These are phyloP conservation scores for Hymenoscyphus repandus DNA, from an alignment of 2,329 filamentous ascomycete genomes.

Conservation along the genomic window DNA sequence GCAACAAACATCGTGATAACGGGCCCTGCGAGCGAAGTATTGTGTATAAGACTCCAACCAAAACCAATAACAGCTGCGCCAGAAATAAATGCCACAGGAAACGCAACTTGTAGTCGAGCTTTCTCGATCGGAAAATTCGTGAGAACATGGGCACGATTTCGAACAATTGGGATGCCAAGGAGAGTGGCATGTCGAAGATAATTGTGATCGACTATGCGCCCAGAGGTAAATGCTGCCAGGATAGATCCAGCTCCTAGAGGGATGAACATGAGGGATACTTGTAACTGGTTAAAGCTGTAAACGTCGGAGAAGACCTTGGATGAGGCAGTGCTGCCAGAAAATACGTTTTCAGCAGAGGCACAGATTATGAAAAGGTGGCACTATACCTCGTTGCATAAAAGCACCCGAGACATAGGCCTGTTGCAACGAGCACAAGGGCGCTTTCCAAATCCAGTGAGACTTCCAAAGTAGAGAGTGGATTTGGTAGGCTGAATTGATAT, in stretches of 20 bases:
- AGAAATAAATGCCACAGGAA: constrained; percentile 47
- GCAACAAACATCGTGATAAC: constrained; percentile 43
- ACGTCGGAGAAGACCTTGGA: constrained; percentile 42
- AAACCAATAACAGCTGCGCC: constrained; percentile 43
- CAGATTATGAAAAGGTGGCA: neutral
- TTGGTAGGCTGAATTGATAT: constrained; percentile 30
- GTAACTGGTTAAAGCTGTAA: constrained; percentile 54
- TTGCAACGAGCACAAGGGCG: constrained; percentile 39
- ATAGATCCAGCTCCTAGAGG: constrained; percentile 43
- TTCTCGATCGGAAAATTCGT: constrained; percentile 46
- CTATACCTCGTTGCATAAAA: constrained; percentile 39
- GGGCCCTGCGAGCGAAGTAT: constrained; percentile 40
- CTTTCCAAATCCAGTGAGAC: constrained; percentile 40
- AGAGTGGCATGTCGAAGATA: constrained; percentile 55
- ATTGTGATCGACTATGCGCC: constrained; percentile 60
- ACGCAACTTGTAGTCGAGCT: constrained; percentile 43
- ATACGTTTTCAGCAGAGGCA: neutral
- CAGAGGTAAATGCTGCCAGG: constrained; percentile 39
- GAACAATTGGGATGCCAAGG: constrained; percentile 47
- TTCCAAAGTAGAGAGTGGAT: constrained; percentile 37
- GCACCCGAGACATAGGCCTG: constrained; percentile 41
- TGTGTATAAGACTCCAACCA: constrained; percentile 46
- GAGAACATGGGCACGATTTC: constrained; percentile 46
- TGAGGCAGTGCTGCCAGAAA: neutral
- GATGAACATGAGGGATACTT: constrained; percentile 49